Evolutionary conservation across 192 early-diverging fungal species (phyloP).

Genomic region (Backusella psychrophila): DNA sequence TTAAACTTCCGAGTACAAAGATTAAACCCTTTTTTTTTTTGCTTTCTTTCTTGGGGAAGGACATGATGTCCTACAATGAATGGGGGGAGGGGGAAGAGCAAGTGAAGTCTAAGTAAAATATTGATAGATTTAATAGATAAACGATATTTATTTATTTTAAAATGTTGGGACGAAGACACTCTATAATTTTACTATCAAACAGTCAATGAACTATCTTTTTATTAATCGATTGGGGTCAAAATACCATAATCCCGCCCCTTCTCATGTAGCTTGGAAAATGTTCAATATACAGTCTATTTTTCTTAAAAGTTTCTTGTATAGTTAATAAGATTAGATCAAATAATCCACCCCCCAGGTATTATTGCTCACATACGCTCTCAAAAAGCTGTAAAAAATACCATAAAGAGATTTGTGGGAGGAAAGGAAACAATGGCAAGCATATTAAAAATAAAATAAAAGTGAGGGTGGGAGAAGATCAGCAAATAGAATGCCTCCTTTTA

Average conservation of each 20-base stretch:
- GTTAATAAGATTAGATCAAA: background rate
- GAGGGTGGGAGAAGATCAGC: background rate
- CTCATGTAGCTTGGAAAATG: background rate
- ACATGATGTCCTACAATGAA: background rate
- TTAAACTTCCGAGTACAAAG: background rate
- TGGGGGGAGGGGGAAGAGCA: background rate
- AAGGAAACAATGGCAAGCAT: background rate
- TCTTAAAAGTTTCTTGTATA: slow-evolving; percentile 1
- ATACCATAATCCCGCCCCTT: background rate
- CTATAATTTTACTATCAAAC: background rate
- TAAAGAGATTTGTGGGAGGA: background rate
- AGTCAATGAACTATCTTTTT: background rate
- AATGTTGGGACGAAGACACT: background rate
- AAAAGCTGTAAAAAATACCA: background rate
- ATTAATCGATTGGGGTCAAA: background rate
- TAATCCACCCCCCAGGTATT: background rate
- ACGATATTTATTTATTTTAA: background rate
- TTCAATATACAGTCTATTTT: background rate
- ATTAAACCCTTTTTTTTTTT: too few species aligned
- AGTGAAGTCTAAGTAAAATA: background rate
- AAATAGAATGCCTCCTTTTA: background rate
- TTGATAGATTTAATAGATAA: background rate
- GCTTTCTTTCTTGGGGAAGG: background rate
- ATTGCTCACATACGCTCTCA: background rate
- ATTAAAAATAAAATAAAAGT: background rate